Evolutionary conservation across 1,284 basidiomycete genomes (phyloP).

Genomic region (Xerocomus amazonicus): DNA sequence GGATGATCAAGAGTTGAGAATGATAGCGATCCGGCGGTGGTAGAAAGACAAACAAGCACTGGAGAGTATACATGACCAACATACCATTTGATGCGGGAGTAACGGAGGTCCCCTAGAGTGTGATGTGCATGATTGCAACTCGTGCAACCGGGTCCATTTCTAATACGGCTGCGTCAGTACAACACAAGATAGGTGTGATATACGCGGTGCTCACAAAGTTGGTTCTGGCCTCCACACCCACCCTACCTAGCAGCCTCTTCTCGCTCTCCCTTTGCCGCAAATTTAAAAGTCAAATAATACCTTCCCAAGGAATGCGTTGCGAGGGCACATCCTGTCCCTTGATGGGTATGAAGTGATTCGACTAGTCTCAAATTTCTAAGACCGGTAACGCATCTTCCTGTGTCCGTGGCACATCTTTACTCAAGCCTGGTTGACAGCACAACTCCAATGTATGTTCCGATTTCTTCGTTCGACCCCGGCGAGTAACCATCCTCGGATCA

Average conservation of each 20-base stretch:
- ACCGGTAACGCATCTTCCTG: too few relatives aligned
- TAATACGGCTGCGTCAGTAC: constrained; percentile 40
- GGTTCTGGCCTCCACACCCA: constrained; percentile 25
- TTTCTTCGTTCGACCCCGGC: constrained; percentile 5
- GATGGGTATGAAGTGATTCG: too few relatives aligned
- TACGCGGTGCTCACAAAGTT: constrained; percentile 52
- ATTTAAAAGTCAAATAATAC: background rate
- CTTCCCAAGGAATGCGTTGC: constrained; percentile 29
- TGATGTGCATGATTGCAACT: too few relatives aligned
- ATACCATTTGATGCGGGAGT: too few relatives aligned
- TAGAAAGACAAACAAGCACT: too few relatives aligned
- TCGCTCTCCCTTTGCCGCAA: background rate
- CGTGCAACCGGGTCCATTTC: too few relatives aligned
- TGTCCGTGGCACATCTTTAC: background rate
- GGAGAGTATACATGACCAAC: too few relatives aligned
- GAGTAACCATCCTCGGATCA: constrained; percentile 40
- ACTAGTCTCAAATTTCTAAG: too few relatives aligned
- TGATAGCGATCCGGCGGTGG: too few relatives aligned
- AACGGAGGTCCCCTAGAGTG: too few relatives aligned
- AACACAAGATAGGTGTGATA: constrained; percentile 53
- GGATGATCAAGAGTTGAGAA: too few relatives aligned
- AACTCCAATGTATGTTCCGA: background rate
- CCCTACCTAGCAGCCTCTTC: constrained; percentile 42
- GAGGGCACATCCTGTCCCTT: constrained; percentile 38
- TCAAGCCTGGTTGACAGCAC: background rate